Base-by-base conservation (phyloP, 1,284 basidiomycete genomes). In the Malassezia japonica region DNA sequence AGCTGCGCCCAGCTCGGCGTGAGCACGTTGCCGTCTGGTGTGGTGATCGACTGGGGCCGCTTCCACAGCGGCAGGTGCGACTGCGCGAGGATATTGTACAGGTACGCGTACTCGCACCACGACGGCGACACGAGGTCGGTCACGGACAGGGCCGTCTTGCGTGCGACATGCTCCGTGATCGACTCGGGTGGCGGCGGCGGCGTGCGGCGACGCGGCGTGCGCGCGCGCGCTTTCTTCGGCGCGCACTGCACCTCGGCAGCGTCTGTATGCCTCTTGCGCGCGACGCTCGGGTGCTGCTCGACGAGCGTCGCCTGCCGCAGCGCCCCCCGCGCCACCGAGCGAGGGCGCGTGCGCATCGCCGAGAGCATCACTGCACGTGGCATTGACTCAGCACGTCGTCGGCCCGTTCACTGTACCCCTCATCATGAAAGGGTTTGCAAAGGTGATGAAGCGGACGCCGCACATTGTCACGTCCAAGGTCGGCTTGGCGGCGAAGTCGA, bases 391-490 rank as follows among this genome's bases (percentile, higher is more conserved):
- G 40, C 40, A 8, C 13, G 28, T 6, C 33, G 12, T 7, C 42
- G 9, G 6, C 28, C 43, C 49, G 43, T n/a, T n/a, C 46, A 12
- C 35, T 6, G 35, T 10, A 37, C 34, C 16, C n/a, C 25, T 33
- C 16, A 61, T 5, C 39, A 66, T 66, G 64, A 66, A 66, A 48
- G 62, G 64, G 12, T 37, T 66, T 45, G 55, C 64, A 24, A 66
- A 66, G 49, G 60, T 61, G 28, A 60, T 66, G 44, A 65, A 66
- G 59, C 56, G 68, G 34, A 62, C 68, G 48, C 70, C 70, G 49
- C 70, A 72, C 47, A 57, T 72, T 41, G 60, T 72, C 54, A 61
- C 66, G 33, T 61, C 62, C 20, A 61, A 61, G 33, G 70, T 72
- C 37, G 70, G 70, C 36, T 57, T 70, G 48, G 51, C 69, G 43